These are phyloP conservation scores for Polyporus arcularius DNA, from an alignment of 768 basidiomycete species.

Conservation along the genomic window DNA sequence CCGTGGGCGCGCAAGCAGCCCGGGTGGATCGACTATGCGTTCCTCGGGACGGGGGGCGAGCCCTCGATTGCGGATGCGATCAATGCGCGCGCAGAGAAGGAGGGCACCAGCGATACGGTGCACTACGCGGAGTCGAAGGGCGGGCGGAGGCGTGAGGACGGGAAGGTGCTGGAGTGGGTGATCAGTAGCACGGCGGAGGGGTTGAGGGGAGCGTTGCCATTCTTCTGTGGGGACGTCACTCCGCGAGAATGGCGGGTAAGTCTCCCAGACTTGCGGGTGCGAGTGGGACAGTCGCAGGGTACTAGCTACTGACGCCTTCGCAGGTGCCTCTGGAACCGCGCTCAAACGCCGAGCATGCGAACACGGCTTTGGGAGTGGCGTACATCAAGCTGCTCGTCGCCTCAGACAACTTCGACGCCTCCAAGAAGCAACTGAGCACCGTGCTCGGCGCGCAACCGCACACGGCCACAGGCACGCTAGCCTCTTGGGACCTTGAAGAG, in stretches of 20 bases:
- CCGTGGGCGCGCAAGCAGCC: conserved; percentile 55
- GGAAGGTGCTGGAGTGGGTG: conserved; percentile 58
- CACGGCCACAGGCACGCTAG: conserved; percentile 24
- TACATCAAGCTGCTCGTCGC: conserved; percentile 47
- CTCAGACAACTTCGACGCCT: conserved; percentile 27
- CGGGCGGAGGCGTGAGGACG: conserved; percentile 59
- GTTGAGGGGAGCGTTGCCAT: conserved; percentile 47
- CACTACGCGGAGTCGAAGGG: conserved; percentile 52
- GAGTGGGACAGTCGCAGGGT: conserved; percentile 14
- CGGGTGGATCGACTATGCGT: conserved; percentile 72
- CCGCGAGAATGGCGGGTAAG: conserved; percentile 56
- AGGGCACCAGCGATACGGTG: conserved; percentile 34
- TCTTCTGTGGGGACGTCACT: conserved; percentile 77
- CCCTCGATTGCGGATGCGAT: conserved; percentile 51
- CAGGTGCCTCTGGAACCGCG: conserved; percentile 54
- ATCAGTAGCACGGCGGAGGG: conserved; percentile 44
- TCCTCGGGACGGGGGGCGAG: conserved; percentile 49
- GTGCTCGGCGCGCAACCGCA: conserved; percentile 48
- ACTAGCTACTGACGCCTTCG: not conserved
- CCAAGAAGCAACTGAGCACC: conserved; percentile 44
- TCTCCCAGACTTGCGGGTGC: no score
- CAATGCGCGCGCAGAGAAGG: conserved; percentile 48
- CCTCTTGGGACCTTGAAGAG: conserved; percentile 47
- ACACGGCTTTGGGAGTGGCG: conserved; percentile 49
- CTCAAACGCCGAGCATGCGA: conserved; percentile 52